Evolutionary conservation across 805 yeast species (phyloP).

Genomic region (Wickerhamiella galacta): DNA sequence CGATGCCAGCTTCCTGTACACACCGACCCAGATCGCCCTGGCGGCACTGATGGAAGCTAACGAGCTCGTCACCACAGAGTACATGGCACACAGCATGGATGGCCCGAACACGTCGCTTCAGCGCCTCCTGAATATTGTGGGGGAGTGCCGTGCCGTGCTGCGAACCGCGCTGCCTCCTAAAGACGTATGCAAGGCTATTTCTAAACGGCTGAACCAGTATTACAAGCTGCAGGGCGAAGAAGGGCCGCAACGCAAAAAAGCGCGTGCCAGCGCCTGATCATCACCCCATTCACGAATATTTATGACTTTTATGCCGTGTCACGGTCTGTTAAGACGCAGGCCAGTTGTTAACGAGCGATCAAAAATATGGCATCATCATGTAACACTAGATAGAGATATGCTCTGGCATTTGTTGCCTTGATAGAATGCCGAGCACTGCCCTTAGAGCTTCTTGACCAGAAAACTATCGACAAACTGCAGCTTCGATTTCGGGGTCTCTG

Average conservation of each 20-base stretch:
- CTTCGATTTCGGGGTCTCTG: too few species aligned
- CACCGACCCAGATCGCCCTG: slow-evolving; percentile 93
- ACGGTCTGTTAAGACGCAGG: too few species aligned
- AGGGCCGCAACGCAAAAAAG: slow-evolving; percentile 1
- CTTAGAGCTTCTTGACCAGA: too few species aligned
- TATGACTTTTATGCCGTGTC: too few species aligned
- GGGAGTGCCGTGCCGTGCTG: slow-evolving; percentile 16
- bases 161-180: slow-evolving; percentile 11
- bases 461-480: too few species aligned
- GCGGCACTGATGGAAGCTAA: slow-evolving; percentile 64
- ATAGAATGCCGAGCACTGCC: too few species aligned
- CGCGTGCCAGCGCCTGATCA: neutral
- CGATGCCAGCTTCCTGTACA: slow-evolving; percentile 58
- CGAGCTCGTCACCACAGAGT: slow-evolving; percentile 44
- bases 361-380: too few species aligned
- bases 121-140: slow-evolving; percentile 14
- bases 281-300: neutral
- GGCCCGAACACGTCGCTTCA: slow-evolving; percentile 14
- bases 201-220: slow-evolving; percentile 20
- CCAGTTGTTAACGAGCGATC: too few species aligned
- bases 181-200: slow-evolving; percentile 22
- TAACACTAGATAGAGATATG: neutral
- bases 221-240: slow-evolving; percentile 3
- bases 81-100: slow-evolving; percentile 37
- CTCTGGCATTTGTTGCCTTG: neutral